Evolutionary conservation across 805 yeast genomes (phyloP), one percentile per base, ranked within the genome.

Genomic region (Candida yuanshanica): DNA sequence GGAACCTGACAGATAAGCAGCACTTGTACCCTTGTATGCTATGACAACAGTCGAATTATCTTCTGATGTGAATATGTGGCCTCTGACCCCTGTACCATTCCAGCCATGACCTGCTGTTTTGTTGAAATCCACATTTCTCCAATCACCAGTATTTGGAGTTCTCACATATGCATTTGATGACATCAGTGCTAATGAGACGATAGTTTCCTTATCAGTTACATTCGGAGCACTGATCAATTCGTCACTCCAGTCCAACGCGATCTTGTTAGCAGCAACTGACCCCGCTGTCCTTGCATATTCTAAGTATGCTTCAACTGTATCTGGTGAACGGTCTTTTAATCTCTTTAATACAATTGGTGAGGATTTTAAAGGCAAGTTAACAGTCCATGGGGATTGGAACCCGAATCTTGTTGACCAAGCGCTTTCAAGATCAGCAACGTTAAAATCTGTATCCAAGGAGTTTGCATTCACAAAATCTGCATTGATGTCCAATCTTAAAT

Each of bases 131-230:
- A 86, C 77, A 53, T 91, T 93, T 41, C 83, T 66, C 98, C 98
- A 93, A 57, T 87, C 95, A 36, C 89, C 90, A 20, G 79, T 75
- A 17, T 64, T 64, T 4, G 97, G 97, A 23, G 77, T 65, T 35
- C 75, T 72, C 3, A 88, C 95, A 56, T 91, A 93, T 3, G 98
- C 97, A 59, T 93, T 84, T 1, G 95, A 85, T 0, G 96, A 79
- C 78, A 91, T 84, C 39, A 80, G 62, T 0, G 97, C 98, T 33
- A 91, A 63, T 2, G 84, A 65, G 3, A 90, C 66, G 4, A 91
- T 59, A 0, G 96, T 86, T 31, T 77, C 78, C 39, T 74, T 74
- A 60, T 90, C 96, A 2, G 78, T 65, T 8, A 91, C 65, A 50
- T 93, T 77, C 0, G 99, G 99, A 1, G 83, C 73, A 1, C 67